Base-by-base conservation (phyloP, 2,329 filamentous ascomycete genomes). In the Aureobasidium sp. region DNA sequence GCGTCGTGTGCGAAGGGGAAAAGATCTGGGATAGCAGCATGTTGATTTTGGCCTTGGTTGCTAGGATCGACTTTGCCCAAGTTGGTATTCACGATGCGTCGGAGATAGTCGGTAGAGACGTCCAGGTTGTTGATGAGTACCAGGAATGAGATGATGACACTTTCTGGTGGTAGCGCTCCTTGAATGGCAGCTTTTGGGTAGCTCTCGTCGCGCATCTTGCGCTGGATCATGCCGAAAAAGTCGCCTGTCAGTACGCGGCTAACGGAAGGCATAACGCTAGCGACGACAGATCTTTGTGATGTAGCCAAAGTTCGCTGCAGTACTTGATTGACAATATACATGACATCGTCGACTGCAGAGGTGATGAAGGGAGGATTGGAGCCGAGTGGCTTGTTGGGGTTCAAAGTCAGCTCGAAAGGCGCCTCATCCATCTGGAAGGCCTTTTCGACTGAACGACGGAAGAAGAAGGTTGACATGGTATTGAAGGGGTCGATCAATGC, bases 271-370 rank as follows among this genome's bases (percentile, higher is more conserved):
- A 97, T 77, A 7, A 96, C 89, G 62, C 84, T 89, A 46, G 85
- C 84, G 26, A 96, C 83, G 3, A 96, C 86, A 20, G 87, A 82
- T 67, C 87, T 82, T 72, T 97, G 92, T 2, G 89, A 90, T 0
- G 95, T 97, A 0, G 90, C 88, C 26, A 97, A 80, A 0, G 91
- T 89, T 66, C 93, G 87, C 66, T 95, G 88, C 8, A 97, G 81
- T 37, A 97, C 89, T 56, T 93, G 88, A 72, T 95, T 96, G 72
- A 96, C 90, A 68, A 99, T 97, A 76, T 97, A 99, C 93, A 99
- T 97, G 70, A 97, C 91, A 76, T 97, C 94, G 77, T 99, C 94
- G 9, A 99, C 92, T 0, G 93, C 92, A 1, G 92, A 91, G 47
- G 94, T 93, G 69, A 99, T 96, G 71, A 90, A 95, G 0, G 94